These are phyloP conservation scores for Jaltomata sinuosa DNA, from an alignment of 257 asterid genomes.

Conservation along the genomic window DNA sequence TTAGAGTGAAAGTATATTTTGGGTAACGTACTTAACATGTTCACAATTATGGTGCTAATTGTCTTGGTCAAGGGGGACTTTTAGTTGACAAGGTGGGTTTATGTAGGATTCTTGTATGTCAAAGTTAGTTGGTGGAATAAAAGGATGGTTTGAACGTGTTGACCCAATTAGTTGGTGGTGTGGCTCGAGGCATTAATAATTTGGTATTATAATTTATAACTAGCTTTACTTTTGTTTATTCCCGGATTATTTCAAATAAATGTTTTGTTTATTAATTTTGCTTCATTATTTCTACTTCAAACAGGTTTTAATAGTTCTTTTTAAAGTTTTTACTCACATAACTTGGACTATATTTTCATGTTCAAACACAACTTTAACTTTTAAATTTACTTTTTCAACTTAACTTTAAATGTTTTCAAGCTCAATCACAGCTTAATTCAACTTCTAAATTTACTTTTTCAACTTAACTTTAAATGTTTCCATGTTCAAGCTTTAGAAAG, in stretches of 20 bases:
- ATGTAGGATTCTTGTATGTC: constrained; percentile 14
- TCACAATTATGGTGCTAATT: background rate
- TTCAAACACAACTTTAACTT: too few relatives aligned
- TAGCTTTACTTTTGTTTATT: background rate
- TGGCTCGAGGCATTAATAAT: constrained; percentile 50
- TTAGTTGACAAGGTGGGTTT: constrained; percentile 7
- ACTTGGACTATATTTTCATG: background rate
- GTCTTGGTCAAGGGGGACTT: constrained; percentile 16
- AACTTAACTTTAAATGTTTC: background rate
- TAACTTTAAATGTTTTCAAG: background rate
- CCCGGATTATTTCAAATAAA: background rate
- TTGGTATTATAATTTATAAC: background rate
- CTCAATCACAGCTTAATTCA: too few relatives aligned
- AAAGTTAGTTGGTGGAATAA: constrained; percentile 14
- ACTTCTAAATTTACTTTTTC: too few relatives aligned
- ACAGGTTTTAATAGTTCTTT: background rate
- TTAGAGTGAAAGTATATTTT: background rate
- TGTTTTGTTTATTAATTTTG: background rate
- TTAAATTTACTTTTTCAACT: background rate
- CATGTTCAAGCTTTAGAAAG: too few relatives aligned
- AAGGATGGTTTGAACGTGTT: constrained; percentile 26
- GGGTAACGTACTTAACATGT: background rate
- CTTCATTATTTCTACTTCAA: background rate
- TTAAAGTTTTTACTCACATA: background rate
- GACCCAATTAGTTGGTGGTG: constrained; percentile 20